Evolutionary conservation across 1,139 yeast species (phyloP).

Genomic region (Candida sp.): DNA sequence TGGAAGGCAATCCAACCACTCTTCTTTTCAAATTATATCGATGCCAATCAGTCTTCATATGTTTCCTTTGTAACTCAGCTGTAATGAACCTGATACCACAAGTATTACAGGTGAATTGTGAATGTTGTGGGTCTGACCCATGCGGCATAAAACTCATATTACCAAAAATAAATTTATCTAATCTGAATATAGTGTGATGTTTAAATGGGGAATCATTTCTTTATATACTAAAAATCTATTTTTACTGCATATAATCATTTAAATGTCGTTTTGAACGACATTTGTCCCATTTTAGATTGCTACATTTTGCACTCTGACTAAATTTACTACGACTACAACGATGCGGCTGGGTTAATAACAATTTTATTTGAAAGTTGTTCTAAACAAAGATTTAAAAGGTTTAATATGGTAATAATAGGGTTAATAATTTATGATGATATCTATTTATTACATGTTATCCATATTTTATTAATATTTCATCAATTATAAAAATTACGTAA

Average conservation of each 20-base stretch:
- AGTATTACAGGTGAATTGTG: slow-evolving; percentile 76
- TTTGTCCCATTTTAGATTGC: too few species aligned
- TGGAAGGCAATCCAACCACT: slow-evolving; percentile 81
- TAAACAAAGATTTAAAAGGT: too few species aligned
- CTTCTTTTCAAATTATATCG: slow-evolving; percentile 88
- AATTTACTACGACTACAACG: too few species aligned
- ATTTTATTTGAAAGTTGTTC: too few species aligned
- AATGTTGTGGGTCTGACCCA: slow-evolving; percentile 31
- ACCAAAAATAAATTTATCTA: background rate
- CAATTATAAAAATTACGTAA: background rate
- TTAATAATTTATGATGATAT: too few species aligned
- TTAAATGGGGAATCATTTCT: background rate
- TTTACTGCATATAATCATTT: background rate
- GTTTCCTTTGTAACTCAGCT: slow-evolving; percentile 80
- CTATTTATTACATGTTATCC: too few species aligned
- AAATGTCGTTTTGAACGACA: too few species aligned
- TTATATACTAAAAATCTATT: background rate
- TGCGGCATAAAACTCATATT: slow-evolving; percentile 25
- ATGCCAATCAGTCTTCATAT: slow-evolving; percentile 98
- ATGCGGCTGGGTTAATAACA: too few species aligned
- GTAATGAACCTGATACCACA: slow-evolving; percentile 77
- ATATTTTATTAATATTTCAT: too few species aligned
- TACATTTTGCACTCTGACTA: too few species aligned
- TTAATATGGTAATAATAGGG: too few species aligned
- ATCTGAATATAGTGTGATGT: too few species aligned